Evolutionary conservation across 305 asterid species (phyloP).

Genomic region (Vinca major): DNA sequence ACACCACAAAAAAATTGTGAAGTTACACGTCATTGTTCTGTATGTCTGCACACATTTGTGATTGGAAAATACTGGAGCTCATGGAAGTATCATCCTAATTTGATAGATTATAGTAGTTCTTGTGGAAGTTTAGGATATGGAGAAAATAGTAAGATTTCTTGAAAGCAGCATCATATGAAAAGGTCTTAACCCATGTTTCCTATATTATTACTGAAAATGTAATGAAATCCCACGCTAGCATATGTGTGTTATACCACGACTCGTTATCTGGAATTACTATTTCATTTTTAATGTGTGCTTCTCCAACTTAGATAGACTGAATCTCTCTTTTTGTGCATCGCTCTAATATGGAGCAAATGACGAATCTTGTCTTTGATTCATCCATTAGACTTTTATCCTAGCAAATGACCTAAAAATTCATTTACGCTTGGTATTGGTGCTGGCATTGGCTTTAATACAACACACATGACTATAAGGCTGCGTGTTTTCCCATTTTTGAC

Average conservation of each 20-base stretch:
- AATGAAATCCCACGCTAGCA: not conserved
- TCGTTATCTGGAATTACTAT: not conserved
- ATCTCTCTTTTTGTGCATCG: not conserved
- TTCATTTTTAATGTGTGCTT: not conserved
- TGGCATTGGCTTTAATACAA: too few relatives aligned
- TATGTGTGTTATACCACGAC: not conserved
- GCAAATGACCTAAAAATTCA: not conserved
- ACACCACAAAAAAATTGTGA: not conserved
- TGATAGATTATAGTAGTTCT: not conserved
- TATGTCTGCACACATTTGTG: too few relatives aligned
- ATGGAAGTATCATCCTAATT: not conserved
- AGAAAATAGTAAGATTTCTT: not conserved
- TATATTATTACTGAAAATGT: not conserved
- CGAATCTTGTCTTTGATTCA: not conserved
- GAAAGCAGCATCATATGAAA: not conserved
- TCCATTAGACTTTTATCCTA: not conserved
- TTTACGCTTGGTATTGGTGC: too few relatives aligned
- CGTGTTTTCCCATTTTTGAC: not conserved
- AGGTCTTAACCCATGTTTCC: not conserved
- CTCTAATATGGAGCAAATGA: not conserved
- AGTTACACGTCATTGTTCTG: not conserved
- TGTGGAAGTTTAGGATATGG: not conserved
- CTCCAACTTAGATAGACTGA: not conserved
- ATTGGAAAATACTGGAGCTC: not conserved
- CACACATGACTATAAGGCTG: not conserved